Evolutionary conservation across 768 basidiomycete genomes (phyloP).

Genomic region (Termitomyces sp.): DNA sequence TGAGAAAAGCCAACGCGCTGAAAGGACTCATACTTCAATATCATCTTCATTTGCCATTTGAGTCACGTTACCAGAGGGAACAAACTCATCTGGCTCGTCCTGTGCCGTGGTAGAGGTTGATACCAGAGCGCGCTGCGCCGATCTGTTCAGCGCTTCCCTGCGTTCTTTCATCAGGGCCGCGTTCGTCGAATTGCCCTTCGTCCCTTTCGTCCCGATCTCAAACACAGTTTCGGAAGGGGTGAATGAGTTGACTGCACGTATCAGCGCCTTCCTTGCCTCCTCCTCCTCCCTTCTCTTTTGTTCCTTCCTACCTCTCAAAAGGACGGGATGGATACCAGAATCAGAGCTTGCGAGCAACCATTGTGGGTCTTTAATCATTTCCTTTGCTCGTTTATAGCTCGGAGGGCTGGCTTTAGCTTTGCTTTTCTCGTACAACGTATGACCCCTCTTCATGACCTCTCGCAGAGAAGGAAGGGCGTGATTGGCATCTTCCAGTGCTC

Average conservation of each 20-base stretch:
- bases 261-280: constrained; percentile 55
- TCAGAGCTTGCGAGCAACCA: constrained; percentile 68
- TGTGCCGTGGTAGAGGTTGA: constrained; percentile 25
- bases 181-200: constrained; percentile 58
- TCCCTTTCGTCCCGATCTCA: constrained; percentile 77
- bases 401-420: constrained; percentile 84
- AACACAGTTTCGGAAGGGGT: constrained; percentile 86
- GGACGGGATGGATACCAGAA: constrained; percentile 67
- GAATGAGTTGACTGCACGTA: constrained; percentile 78
- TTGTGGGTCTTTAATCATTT: constrained; percentile 66
- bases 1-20: not conserved
- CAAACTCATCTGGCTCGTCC: constrained; percentile 28
- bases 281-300: constrained; percentile 36
- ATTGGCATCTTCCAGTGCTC: constrained; percentile 56
- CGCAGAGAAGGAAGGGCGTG: constrained; percentile 61
- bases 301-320: constrained; percentile 35
- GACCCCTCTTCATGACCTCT: constrained; percentile 84
- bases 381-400: constrained; percentile 86
- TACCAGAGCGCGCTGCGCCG: constrained; percentile 40
- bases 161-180: constrained; percentile 85
- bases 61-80: constrained; percentile 26
- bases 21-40: constrained; percentile 48
- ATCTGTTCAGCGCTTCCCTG: constrained; percentile 68
- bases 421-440: constrained; percentile 90
- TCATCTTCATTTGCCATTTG: constrained; percentile 80